Conservation (phyloP, 441 rosid genomes). For the Brassica hybrid region DNA sequence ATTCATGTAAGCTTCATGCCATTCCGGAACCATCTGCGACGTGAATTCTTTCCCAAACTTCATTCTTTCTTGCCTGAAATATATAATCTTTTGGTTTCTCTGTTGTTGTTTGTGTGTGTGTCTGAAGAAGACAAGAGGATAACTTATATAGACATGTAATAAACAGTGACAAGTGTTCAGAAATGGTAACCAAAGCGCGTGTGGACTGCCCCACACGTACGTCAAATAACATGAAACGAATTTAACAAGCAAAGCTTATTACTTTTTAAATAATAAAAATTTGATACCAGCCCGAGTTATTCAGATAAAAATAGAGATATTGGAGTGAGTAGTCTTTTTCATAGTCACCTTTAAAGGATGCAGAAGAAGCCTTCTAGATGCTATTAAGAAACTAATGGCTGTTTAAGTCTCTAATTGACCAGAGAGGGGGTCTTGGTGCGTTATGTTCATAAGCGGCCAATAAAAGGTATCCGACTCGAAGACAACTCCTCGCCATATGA, state of each 20-base stretch:
- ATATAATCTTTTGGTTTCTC: background rate
- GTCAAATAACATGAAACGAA: background rate
- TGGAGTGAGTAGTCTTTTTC: background rate
- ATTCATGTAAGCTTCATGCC: slow-evolving; percentile 83
- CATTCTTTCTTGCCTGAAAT: slow-evolving; percentile 44
- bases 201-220: background rate
- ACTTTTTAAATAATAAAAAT: background rate
- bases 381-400: background rate
- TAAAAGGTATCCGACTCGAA: background rate
- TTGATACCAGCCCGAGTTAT: background rate
- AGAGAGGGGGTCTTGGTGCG: background rate
- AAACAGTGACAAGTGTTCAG: slow-evolving; percentile 1
- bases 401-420: background rate
- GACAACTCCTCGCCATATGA: background rate
- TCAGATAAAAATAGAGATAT: background rate
- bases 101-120: background rate
- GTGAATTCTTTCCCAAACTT: slow-evolving; percentile 79
- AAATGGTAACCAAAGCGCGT: slow-evolving; percentile 1
- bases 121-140: slow-evolving; percentile 18
- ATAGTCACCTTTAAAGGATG: background rate
- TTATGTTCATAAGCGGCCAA: background rate
- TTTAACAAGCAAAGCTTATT: background rate
- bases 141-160: background rate
- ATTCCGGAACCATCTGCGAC: slow-evolving; percentile 83
- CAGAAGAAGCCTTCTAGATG: background rate